A percentile compares a stretch with the other conserved stretches of the same genome.
These are phyloP conservation scores for Chlorella vulgaris DNA, from an alignment of 139 green algal genomes.

Conservation along the genomic window DNA sequence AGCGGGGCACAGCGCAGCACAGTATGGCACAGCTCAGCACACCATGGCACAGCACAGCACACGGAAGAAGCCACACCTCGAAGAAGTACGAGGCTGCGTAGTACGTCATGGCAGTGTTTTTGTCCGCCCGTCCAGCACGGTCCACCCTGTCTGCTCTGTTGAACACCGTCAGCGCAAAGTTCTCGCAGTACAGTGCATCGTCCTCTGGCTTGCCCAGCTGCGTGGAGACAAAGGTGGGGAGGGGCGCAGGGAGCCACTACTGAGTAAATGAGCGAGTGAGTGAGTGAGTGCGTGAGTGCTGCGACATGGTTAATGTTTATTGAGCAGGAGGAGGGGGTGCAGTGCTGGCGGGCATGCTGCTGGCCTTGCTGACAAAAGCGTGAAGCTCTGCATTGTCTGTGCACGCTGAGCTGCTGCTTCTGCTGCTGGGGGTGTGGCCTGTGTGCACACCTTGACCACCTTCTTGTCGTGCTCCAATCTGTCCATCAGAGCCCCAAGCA, in stretches of 20 bases:
- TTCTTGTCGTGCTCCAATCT: constrained; percentile 70
- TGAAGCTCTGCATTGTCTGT: neutral
- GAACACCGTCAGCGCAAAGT: constrained; percentile 82
- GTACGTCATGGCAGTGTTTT: constrained; percentile 80
- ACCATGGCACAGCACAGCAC: too few species aligned
- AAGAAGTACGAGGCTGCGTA: constrained; percentile 90
- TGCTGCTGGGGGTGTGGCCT: too few species aligned
- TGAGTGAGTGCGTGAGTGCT: too few species aligned
- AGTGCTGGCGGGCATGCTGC: neutral
- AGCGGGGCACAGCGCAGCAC: too few species aligned
- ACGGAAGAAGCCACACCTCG: too few species aligned
- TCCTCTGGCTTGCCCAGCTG: constrained; percentile 27
- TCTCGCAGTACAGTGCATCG: constrained; percentile 60
- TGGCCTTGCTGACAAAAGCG: too few species aligned
- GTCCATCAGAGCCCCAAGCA: constrained; percentile 52
- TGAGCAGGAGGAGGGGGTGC: too few species aligned
- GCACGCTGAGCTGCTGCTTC: neutral
- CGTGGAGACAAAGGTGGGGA: neutral
- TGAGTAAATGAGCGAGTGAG: too few species aligned
- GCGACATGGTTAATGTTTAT: too few species aligned
- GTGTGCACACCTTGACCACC: constrained; percentile 48
- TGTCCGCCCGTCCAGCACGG: constrained; percentile 62
- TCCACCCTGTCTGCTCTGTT: constrained; percentile 70
- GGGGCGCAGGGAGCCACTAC: neutral
- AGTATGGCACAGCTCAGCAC: too few species aligned